phyloP scores from a whole-genome alignment of 1,284 basidiomycete genomes.

The Microbotryum lychnidis-dioicae region DNA sequence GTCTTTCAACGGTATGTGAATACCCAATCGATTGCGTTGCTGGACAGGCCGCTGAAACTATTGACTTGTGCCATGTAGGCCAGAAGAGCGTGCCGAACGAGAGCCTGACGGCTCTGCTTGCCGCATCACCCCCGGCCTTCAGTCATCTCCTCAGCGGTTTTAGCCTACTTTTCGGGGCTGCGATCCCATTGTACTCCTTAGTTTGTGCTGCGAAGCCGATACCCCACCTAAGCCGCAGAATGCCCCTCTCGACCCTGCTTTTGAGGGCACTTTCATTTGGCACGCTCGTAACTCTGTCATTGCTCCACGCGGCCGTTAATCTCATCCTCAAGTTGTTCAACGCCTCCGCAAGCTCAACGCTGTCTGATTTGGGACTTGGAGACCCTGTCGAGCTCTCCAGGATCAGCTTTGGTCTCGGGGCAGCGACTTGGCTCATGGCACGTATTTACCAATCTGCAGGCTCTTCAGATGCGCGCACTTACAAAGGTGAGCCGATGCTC shows the following conservation, averaged over 20 bases:
- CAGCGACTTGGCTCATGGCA: neutral
- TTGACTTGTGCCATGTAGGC: neutral
- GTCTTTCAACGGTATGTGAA: conserved; percentile 25
- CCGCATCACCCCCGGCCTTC: neutral
- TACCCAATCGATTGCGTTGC: no score
- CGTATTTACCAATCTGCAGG: no score
- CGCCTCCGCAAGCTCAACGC: neutral
- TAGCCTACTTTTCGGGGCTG: neutral
- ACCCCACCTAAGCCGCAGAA: neutral
- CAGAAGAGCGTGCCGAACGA: conserved; percentile 20
- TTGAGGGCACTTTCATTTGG: conserved; percentile 10
- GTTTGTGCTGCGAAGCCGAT: neutral
- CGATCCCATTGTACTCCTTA: neutral
- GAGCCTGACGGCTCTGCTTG: conserved; percentile 6
- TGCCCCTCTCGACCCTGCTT: neutral
- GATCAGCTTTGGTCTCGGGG: neutral
- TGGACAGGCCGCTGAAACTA: neutral
- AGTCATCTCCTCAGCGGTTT: neutral
- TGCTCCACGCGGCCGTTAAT: neutral
- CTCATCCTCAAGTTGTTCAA: neutral
- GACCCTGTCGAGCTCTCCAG: neutral
- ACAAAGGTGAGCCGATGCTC: no score
- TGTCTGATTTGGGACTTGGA: neutral
- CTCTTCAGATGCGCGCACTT: no score
- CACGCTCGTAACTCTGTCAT: neutral